Evolutionary conservation across 306 rosid species (phyloP), one percentile per base, ranked within the genome.

Genomic region (Erythrophleum fordii): DNA sequence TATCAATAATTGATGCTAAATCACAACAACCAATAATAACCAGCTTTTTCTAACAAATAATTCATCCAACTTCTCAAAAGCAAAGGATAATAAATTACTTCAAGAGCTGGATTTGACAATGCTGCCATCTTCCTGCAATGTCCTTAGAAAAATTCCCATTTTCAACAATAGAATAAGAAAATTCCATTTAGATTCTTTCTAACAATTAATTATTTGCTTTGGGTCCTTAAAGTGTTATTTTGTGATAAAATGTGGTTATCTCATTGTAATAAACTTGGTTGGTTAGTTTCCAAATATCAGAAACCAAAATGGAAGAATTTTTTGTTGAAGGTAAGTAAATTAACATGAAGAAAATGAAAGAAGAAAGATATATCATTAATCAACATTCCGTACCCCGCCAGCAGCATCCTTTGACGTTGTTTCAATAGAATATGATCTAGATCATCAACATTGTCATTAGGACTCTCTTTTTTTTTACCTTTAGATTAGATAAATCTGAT

Each of bases 341-440:
- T 52, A 49, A 17, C 5, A 49, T 49, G 55, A 7, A 49, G 16
- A 45, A 76, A 71, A 77, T 51, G 53, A 23, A 80, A 80, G 34
- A 65, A 73, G n/a, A n/a, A n/a, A n/a, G n/a, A n/a, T n/a, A n/a
- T n/a, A n/a, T n/a, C n/a, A n/a, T n/a, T n/a, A n/a, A 29, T 61
- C 55, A 76, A 79, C 76, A 55, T 75, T 72, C 17, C 60, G 77
- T 82, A 93, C 98, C 94, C 85, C 51, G 89, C 83, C 68, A 85
- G 87, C 31, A 92, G 88, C 86, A 90, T 86, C 85, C 83, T 89
- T 76, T 62, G 86, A 65, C 98, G 86, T 85, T 92, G 92, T 80
- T 83, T 85, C 87, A 94, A 67, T 9, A 78, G 77, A 72, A 94
- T 64, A 77, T 90, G 94, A 76, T 90, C 97, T 71, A 90, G 81